phyloP scores from a whole-genome alignment of 1,139 yeast species.

The Suzukiozyma palmioleophila region DNA sequence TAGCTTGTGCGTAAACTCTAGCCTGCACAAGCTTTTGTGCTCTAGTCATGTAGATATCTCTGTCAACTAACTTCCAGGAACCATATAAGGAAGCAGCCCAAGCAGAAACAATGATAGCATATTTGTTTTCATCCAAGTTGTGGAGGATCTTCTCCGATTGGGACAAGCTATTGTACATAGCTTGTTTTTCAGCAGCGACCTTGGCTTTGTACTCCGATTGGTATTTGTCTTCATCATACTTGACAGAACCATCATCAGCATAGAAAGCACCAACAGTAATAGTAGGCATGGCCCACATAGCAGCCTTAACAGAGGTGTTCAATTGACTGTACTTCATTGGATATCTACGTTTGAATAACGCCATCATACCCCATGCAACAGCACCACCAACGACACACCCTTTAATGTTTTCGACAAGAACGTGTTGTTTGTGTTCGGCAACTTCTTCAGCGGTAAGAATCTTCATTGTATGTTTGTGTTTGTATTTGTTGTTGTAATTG shows the following conservation, averaged over 20 bases:
- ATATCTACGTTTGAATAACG: constrained; percentile 18
- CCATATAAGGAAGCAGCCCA: constrained; percentile 90
- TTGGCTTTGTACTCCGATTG: constrained; percentile 14
- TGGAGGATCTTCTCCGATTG: constrained; percentile 38
- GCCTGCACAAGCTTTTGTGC: constrained; percentile 88
- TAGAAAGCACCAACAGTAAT: constrained; percentile 48
- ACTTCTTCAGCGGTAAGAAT: constrained; percentile 62
- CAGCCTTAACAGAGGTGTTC: constrained; percentile 51
- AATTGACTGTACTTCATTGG: constrained; percentile 16
- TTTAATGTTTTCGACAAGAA: constrained; percentile 55
- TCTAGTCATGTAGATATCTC: constrained; percentile 66
- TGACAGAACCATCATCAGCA: constrained; percentile 57
- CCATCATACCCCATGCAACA: constrained; percentile 47
- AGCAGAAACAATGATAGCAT: constrained; percentile 65
- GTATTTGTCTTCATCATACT: constrained; percentile 50
- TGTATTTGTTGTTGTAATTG: too few species aligned
- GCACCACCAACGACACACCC: constrained; percentile 57
- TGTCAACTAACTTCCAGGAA: constrained; percentile 69
- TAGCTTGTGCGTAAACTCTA: constrained; percentile 86
- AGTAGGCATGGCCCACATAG: constrained; percentile 57
- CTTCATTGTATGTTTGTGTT: constrained; percentile 46
- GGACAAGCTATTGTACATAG: constrained; percentile 43
- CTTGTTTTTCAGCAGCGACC: constrained; percentile 27
- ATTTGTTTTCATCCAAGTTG: constrained; percentile 53
- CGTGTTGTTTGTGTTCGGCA: constrained; percentile 55